phyloP scores from a whole-genome alignment of 495 filamentous ascomycete species.

The Delitschia confertaspora region DNA sequence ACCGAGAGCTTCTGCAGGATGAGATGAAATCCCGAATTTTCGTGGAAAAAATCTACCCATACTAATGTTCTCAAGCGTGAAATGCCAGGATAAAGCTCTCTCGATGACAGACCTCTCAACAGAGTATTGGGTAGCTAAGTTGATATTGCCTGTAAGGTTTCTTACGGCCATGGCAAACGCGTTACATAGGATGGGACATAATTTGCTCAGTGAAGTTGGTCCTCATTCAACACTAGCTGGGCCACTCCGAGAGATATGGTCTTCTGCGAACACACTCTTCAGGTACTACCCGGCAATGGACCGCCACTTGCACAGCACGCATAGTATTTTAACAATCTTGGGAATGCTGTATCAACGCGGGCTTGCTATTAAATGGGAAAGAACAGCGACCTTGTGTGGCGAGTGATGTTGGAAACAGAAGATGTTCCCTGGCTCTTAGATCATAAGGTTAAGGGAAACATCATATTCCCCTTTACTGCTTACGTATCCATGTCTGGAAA shows the following conservation, averaged over 20 bases:
- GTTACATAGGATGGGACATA: no score
- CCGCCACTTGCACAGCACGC: no score
- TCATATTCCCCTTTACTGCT: slow-evolving; percentile 8
- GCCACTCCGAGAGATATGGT: slow-evolving; percentile 28
- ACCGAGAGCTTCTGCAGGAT: slow-evolving; percentile 1
- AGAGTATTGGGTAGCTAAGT: neutral
- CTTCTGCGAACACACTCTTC: neutral
- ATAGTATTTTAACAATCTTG: no score
- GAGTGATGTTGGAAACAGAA: neutral
- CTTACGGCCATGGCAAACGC: no score
- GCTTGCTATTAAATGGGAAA: no score
- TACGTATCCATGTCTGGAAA: slow-evolving; percentile 11
- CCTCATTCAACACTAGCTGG: slow-evolving; percentile 28
- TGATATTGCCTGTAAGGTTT: no score
- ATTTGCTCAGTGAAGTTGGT: slow-evolving; percentile 30
- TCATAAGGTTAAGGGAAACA: slow-evolving; percentile 8
- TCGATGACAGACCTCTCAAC: neutral
- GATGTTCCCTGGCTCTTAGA: slow-evolving; percentile 5
- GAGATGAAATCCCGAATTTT: no score
- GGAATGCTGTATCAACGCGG: no score
- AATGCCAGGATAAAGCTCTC: neutral
- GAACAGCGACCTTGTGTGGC: slow-evolving; percentile 1
- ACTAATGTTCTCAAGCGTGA: no score
- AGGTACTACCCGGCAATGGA: no score
- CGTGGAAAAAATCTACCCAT: no score